Conservation (phyloP, 768 basidiomycete genomes). For the Xerocomus potaroensis region DNA sequence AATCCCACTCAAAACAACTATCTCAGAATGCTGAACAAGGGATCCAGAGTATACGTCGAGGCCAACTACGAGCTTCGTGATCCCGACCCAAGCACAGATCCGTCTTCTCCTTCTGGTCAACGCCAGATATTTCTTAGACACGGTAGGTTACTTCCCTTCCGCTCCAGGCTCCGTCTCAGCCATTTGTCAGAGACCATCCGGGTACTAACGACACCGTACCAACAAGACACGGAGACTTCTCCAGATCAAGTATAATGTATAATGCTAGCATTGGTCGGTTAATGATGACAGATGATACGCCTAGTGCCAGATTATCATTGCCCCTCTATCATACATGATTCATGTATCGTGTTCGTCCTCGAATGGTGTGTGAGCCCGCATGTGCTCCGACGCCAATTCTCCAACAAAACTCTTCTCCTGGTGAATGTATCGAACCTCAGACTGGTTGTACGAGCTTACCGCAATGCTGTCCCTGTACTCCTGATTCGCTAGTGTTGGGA, state of each 20-base stretch:
- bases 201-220: slow-evolving; percentile 38
- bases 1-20: slow-evolving; percentile 54
- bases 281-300: no score
- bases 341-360: slow-evolving; percentile 36
- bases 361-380: slow-evolving; percentile 38
- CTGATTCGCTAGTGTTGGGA: slow-evolving; percentile 27
- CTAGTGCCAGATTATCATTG: not conserved
- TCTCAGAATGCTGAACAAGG: slow-evolving; percentile 62
- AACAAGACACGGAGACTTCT: slow-evolving; percentile 17
- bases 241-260: slow-evolving; percentile 18
- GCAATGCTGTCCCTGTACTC: slow-evolving; percentile 29
- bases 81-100: slow-evolving; percentile 61
- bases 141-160: slow-evolving; percentile 40
- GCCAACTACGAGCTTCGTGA: slow-evolving; percentile 74
- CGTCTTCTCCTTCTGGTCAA: slow-evolving; percentile 64
- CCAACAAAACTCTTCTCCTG: slow-evolving; percentile 31
- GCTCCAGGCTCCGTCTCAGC: slow-evolving; percentile 3
- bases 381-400: slow-evolving; percentile 34
- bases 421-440: slow-evolving; percentile 25
- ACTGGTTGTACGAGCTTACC: slow-evolving; percentile 26
- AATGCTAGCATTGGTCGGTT: no score
- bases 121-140: slow-evolving; percentile 81
- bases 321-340: slow-evolving; percentile 21
- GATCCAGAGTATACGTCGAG: slow-evolving; percentile 76
- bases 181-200: slow-evolving; percentile 47